phyloP scores from a whole-genome alignment of 306 rosid species.

The Lathyrus oleraceus region DNA sequence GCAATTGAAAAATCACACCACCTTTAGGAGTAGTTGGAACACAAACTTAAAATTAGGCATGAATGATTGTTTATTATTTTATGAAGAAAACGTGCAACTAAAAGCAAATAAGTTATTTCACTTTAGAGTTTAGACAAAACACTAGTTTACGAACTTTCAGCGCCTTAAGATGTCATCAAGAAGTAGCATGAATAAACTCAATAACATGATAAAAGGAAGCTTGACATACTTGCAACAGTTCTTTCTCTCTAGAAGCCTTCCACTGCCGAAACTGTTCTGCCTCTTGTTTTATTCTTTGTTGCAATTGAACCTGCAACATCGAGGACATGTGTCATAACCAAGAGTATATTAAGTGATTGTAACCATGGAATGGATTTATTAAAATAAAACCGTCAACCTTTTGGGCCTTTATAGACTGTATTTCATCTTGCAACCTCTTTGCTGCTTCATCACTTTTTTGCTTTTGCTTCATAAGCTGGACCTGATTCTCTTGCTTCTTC shows the following conservation, averaged over 20 bases:
- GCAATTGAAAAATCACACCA: conserved; percentile 20
- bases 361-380: conserved; percentile 30
- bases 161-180: conserved; percentile 19
- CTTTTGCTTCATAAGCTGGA: conserved; percentile 94
- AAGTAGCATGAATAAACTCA: conserved; percentile 18
- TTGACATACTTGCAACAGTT: conserved; percentile 78
- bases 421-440: conserved; percentile 94
- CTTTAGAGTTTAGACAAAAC: conserved; percentile 13
- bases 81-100: conserved; percentile 23
- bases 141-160: conserved; percentile 13
- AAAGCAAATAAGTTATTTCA: conserved; percentile 8
- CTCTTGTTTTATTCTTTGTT: conserved; percentile 96
- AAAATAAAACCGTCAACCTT: conserved; percentile 62
- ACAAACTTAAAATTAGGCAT: conserved; percentile 9
- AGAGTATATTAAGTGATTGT: conserved; percentile 13
- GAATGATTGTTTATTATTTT: conserved; percentile 11
- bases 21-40: conserved; percentile 23
- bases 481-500: conserved; percentile 99
- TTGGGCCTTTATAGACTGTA: conserved; percentile 94
- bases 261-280: conserved; percentile 99
- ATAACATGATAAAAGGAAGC: conserved; percentile 29
- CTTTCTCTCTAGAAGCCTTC: conserved; percentile 99
- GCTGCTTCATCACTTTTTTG: conserved; percentile 99
- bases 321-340: conserved; percentile 29
- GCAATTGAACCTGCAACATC: conserved; percentile 82